A percentile compares a stretch with the other conserved stretches of the same genome.
phyloP scores from a whole-genome alignment of 768 basidiomycete genomes.

The Tulasnella sp. region DNA sequence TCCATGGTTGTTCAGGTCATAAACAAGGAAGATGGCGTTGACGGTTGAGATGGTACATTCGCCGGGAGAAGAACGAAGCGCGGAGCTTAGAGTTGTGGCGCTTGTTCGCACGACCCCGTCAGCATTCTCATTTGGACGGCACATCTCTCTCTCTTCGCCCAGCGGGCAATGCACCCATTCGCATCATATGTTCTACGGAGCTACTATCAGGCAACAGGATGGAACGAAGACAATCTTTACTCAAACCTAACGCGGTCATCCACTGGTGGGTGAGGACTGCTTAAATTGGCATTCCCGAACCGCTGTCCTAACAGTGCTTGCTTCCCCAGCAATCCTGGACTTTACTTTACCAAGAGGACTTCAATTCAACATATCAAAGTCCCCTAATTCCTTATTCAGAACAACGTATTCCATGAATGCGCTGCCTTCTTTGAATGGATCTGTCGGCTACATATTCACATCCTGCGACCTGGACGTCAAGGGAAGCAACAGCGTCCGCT shows the following conservation, averaged over 20 bases:
- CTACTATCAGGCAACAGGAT: conserved; percentile 88
- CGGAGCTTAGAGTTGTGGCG: not conserved
- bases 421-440: conserved; percentile 86
- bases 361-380: conserved; percentile 75
- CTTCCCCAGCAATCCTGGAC: conserved; percentile 72
- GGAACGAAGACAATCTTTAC: conserved; percentile 95
- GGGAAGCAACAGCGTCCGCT: conserved; percentile 59
- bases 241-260: conserved; percentile 85
- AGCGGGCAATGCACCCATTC: conserved; percentile 64
- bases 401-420: conserved; percentile 91
- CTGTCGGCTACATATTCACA: conserved; percentile 87
- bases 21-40: not conserved
- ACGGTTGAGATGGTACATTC: not conserved
- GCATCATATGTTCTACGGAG: conserved; percentile 79
- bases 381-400: conserved; percentile 80
- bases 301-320: not conserved
- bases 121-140: conserved; percentile 8
- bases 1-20: not conserved
- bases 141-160: not conserved
- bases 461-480: conserved; percentile 73
- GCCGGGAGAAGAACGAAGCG: not conserved
- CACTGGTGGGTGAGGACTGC: conserved; percentile 47
- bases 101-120: not conserved
- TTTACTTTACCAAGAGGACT: conserved; percentile 78
- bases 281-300: not conserved